Conservation (phyloP, 2,329 filamentous ascomycete species). For the Cordyceps cicadae region DNA sequence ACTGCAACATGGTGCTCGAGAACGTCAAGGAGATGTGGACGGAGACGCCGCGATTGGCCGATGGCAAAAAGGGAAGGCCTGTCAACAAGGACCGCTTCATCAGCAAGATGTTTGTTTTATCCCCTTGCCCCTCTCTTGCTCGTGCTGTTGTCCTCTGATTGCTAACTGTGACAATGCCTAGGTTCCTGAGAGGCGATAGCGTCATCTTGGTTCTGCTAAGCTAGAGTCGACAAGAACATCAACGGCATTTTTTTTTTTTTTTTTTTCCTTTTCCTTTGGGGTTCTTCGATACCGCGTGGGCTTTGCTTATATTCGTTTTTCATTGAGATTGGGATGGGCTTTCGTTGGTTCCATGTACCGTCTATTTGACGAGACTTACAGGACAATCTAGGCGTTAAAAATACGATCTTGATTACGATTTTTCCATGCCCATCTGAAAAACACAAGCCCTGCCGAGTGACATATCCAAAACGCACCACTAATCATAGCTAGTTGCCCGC, state of each 20-base stretch:
- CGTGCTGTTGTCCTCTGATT: neutral
- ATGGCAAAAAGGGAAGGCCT: conserved; percentile 78
- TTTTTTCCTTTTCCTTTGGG: conserved; percentile 3
- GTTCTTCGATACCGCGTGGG: conserved; percentile 5
- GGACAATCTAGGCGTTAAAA: conserved; percentile 31
- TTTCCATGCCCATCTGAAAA: no score
- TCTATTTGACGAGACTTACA: conserved; percentile 23
- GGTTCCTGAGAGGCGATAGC: conserved; percentile 79
- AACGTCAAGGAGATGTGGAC: conserved; percentile 99
- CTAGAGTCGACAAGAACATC: conserved; percentile 29
- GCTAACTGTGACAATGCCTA: conserved; percentile 23
- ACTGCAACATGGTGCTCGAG: conserved; percentile 98
- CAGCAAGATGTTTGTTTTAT: conserved; percentile 73
- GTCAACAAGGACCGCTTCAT: conserved; percentile 99
- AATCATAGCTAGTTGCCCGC: conserved; percentile 35
- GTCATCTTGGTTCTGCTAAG: conserved; percentile 82
- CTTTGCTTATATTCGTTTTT: conserved; percentile 6
- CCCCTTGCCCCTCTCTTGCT: neutral
- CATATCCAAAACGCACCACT: no score
- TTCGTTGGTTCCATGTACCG: conserved; percentile 21
- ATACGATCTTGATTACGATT: conserved; percentile 14
- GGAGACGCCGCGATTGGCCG: conserved; percentile 73
- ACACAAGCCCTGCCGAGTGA: no score
- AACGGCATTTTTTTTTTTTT: conserved; percentile 14
- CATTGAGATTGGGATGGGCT: conserved; percentile 2